phyloP scores from a whole-genome alignment of 352 stramenopile genomes.

The Globisporangium paddicum region DNA sequence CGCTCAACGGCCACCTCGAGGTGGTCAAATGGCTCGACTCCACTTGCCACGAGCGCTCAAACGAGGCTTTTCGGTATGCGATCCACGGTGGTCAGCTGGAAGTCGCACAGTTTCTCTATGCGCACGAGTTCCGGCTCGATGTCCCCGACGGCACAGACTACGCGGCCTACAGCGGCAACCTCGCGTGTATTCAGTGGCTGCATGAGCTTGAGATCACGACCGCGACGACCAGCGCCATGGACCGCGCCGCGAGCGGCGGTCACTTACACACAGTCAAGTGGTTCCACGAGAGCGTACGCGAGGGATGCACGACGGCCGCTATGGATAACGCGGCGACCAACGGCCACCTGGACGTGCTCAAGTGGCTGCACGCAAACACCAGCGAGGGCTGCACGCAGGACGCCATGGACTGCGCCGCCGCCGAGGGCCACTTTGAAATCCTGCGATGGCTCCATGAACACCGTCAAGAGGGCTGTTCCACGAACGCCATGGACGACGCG shows the following conservation, averaged over 20 bases:
- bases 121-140: background rate
- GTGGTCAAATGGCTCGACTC: constrained; percentile 21
- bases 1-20: constrained; percentile 14
- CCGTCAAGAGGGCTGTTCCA: constrained; percentile 16
- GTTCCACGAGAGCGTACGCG: constrained; percentile 11
- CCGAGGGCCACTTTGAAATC: constrained; percentile 19
- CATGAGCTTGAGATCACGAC: constrained; percentile 3
- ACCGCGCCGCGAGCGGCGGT: constrained; percentile 15
- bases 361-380: constrained; percentile 19
- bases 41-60: constrained; percentile 4
- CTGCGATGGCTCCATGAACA: constrained; percentile 18
- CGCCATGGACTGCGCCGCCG: constrained; percentile 22
- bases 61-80: constrained; percentile 6
- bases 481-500: constrained; percentile 17
- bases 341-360: constrained; percentile 14
- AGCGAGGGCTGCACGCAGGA: constrained; percentile 15
- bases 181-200: constrained; percentile 15
- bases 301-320: constrained; percentile 18
- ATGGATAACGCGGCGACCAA: constrained; percentile 18
- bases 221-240: constrained; percentile 13
- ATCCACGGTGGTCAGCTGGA: constrained; percentile 11
- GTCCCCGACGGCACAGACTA: constrained; percentile 10
- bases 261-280: constrained; percentile 17
- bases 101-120: constrained; percentile 13
- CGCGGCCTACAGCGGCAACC: constrained; percentile 8